These are phyloP conservation scores for Solanum pennellii DNA, from an alignment of 257 asterid genomes.

Conservation along the genomic window DNA sequence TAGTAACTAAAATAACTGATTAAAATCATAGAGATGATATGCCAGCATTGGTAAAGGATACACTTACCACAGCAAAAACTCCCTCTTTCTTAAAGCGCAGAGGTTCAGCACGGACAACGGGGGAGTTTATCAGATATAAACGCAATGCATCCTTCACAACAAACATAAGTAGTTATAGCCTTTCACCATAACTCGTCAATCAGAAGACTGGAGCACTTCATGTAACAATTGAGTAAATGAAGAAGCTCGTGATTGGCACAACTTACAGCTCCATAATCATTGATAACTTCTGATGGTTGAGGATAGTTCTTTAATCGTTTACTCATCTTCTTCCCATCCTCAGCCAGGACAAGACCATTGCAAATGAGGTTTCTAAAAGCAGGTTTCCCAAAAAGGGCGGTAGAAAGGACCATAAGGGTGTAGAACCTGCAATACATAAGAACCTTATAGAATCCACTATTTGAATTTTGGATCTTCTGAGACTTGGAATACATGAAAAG, in stretches of 20 bases:
- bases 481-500: neutral
- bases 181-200: neutral
- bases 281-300: constrained; percentile 81
- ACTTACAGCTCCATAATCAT: constrained; percentile 88
- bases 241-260: neutral
- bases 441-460: neutral
- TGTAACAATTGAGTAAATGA: neutral
- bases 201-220: neutral
- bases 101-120: constrained; percentile 98
- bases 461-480: neutral
- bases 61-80: constrained; percentile 65
- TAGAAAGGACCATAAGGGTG: constrained; percentile 95
- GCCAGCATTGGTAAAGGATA: neutral
- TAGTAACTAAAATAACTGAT: neutral
- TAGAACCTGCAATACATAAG: constrained; percentile 40
- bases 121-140: constrained; percentile 87
- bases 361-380: constrained; percentile 97
- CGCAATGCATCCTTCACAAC: constrained; percentile 63
- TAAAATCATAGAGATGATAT: neutral
- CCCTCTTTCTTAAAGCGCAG: constrained; percentile 91
- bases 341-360: constrained; percentile 96
- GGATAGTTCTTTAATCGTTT: constrained; percentile 92
- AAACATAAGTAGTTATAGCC: neutral
- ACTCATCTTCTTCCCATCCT: constrained; percentile 98
- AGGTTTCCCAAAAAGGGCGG: constrained; percentile 93